Evolutionary conservation across 306 rosid species (phyloP), one percentile per base, ranked within the genome.

Genomic region (Casuarina cunninghamiana): DNA sequence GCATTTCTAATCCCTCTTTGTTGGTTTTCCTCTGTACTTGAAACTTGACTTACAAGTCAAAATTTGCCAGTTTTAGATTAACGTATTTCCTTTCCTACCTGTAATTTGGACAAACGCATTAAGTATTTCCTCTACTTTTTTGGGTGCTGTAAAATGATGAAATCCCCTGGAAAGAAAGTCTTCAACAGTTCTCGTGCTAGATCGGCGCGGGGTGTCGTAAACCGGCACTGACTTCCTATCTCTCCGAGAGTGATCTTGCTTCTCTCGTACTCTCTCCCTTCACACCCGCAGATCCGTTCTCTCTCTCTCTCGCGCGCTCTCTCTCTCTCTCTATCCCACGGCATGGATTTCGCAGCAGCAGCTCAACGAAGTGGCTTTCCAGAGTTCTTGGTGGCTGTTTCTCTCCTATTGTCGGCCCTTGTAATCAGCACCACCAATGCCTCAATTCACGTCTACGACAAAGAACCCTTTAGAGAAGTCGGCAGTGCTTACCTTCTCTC

Each of bases 401-500:
- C 77, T 10, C 38, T 69, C 54, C 9, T 79, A 35, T 72, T 82
- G 35, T 83, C 83, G 19, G 70, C 75, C 66, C 13, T 70, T 42
- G 9, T 78, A 37, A 50, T 85, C 61, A 41, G 6, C 35, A 79
- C 84, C 0, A 41, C 86, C 66, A 55, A 83, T 53, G 98, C 98
- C 6, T 95, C 98, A 32, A 88, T 92, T 53, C 98, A 95, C 80
- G 53, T 83, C 88, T 95, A 95, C 88, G 55, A 85, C 75, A 80
- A 78, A 35, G 85, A 91, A 53, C 32, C 81, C 43, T 95, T 95
- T 86, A 75, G 32, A 50, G 98, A 95, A 43, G 88, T 95, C 55
- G 97, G 97, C 77, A 95, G 91, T 77, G 83, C 97, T 66, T 88
- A 83, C 80, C 97, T 95, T 83, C 91, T 95, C 86, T 86, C 97